Conservation (phyloP, 148 eudicot genomes). For the Vaccinium vitisidaea region DNA sequence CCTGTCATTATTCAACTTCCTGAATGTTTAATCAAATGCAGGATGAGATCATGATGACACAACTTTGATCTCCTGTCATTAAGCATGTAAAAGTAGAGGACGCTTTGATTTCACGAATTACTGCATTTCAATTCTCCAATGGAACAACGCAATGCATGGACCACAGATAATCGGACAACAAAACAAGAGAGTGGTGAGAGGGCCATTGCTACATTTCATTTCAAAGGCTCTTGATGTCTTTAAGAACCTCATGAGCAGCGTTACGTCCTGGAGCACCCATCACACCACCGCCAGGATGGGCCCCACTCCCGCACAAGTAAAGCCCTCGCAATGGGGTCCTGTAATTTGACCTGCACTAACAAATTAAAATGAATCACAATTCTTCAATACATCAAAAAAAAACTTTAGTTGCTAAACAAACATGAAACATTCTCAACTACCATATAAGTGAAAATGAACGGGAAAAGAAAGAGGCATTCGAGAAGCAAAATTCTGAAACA, state of each 20-base stretch:
- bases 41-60: not conserved
- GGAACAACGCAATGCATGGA: not conserved
- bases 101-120: not conserved
- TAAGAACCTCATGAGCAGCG: constrained; percentile 74
- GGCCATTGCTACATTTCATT: not conserved
- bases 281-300: constrained; percentile 99
- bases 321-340: constrained; percentile 77
- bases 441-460: not conserved
- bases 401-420: not conserved
- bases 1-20: not conserved
- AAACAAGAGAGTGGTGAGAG: not conserved
- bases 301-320: constrained; percentile 89
- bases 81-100: not conserved
- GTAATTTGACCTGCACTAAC: constrained; percentile 68
- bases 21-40: too few relatives aligned
- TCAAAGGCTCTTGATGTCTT: constrained; percentile 38
- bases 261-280: constrained; percentile 98
- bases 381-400: not conserved
- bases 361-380: not conserved
- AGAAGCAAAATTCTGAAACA: not conserved
- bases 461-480: not conserved
- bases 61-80: not conserved
- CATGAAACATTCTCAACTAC: not conserved
- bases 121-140: not conserved
- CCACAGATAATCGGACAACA: not conserved